A percentile compares a stretch with the other conserved stretches of the same genome.
Evolutionary conservation across 495 filamentous ascomycete genomes (phyloP).

Genomic region (Tetracladium setigerum): DNA sequence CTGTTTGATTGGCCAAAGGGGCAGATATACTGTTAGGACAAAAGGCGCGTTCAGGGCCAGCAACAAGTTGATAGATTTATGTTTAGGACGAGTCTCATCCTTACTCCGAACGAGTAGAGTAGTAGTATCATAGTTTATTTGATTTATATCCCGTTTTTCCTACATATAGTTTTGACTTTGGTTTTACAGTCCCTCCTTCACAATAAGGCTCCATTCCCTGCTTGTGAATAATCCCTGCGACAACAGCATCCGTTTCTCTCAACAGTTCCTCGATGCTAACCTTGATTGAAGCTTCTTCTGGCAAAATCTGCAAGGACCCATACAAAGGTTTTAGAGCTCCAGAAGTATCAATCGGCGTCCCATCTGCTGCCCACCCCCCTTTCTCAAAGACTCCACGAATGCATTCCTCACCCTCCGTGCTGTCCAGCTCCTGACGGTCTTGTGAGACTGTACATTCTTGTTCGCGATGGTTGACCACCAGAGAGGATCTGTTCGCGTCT

Average conservation of each 20-base stretch:
- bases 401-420: slow-evolving; percentile 43
- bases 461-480: slow-evolving; percentile 39
- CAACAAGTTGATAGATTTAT: too few relatives aligned
- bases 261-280: slow-evolving; percentile 2
- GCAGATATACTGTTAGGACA: too few relatives aligned
- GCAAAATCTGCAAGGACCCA: slow-evolving; percentile 8
- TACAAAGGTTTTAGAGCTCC: not conserved
- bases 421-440: slow-evolving; percentile 46
- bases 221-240: slow-evolving; percentile 3
- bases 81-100: too few relatives aligned
- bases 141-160: not conserved
- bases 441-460: slow-evolving; percentile 19
- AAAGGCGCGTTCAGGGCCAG: too few relatives aligned
- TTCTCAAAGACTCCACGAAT: slow-evolving; percentile 45
- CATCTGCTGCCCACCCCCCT: slow-evolving; percentile 48
- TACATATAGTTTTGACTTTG: not conserved
- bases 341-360: slow-evolving; percentile 22
- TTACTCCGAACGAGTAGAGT: too few relatives aligned
- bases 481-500: slow-evolving; percentile 28
- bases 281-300: not conserved
- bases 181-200: not conserved
- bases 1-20: too few relatives aligned
- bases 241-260: slow-evolving; percentile 13
- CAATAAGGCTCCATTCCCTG: not conserved
- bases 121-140: not conserved